These are phyloP conservation scores for Saccharomyces hybrid DNA, from an alignment of 1,139 yeast genomes.

Conservation along the genomic window DNA sequence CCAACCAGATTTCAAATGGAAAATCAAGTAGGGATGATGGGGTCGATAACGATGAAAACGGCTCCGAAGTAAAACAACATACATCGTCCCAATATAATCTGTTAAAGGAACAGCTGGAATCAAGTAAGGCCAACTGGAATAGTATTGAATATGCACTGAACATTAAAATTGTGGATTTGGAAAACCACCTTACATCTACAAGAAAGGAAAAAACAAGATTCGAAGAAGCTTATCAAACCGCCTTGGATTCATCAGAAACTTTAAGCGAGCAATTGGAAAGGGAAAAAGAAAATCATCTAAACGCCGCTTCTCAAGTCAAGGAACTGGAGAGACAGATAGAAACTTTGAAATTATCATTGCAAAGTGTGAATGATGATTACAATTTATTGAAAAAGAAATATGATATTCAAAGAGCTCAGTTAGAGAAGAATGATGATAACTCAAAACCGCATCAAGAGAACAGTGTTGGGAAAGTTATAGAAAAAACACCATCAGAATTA, in stretches of 20 bases:
- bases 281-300: neutral
- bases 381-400: constrained; percentile 23
- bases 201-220: constrained; percentile 10
- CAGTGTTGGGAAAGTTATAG: neutral
- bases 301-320: neutral
- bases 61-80: constrained; percentile 3
- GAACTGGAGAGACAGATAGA: constrained; percentile 4
- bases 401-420: constrained; percentile 21
- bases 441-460: neutral
- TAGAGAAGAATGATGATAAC: constrained; percentile 15
- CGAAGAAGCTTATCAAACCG: neutral
- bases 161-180: constrained; percentile 41
- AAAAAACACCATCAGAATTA: neutral
- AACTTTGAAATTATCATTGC: constrained; percentile 7
- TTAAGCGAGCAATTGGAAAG: neutral
- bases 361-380: constrained; percentile 22
- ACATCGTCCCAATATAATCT: constrained; percentile 43
- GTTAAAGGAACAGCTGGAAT: constrained; percentile 24
- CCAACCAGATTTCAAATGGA: constrained; percentile 11
- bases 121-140: constrained; percentile 63
- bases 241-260: neutral
- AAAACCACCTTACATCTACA: constrained; percentile 24
- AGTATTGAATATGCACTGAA: constrained; percentile 49
- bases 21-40: neutral
- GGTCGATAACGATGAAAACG: constrained; percentile 10